Evolutionary conservation across 352 stramenopile genomes (phyloP), one percentile per base, ranked within the genome.

Genomic region (Globisporangium polare): DNA sequence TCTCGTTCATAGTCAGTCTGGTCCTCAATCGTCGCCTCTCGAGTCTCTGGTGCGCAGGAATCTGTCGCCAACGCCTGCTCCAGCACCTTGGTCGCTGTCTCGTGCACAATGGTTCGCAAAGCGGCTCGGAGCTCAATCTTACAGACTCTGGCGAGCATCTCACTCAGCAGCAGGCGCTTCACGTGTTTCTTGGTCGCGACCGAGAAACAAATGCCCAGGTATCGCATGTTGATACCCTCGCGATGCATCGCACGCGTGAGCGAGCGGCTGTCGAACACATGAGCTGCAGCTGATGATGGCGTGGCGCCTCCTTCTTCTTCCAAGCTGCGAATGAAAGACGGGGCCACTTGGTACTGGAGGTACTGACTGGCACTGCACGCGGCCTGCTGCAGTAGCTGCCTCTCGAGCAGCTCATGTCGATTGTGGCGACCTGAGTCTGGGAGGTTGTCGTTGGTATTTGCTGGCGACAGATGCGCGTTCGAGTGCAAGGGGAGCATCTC

Each of bases 121-220:
- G 72, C 73, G 2, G 49, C 64, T 22, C 67, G 65, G 0, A 89
- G 51, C n/a, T 86, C 74, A 12, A 72, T 58, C 60, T 92, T 90
- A 66, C 74, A 80, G 0, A 75, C 74, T 18, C 83, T 72, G 26
- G 77, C 80, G 13, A 92, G 39, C 74, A 90, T 89, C 42, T 90
- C 80, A 0, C 64, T 66, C 6, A 89, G 53, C 26, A 92, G 72
- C 2, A 77, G 47, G 18, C 69, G 69, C 26, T 72, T 77, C 27
- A 74, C 60, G 55, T 90, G 73, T n/a, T 77, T 73, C 3, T 70
- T 26, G 6, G 61, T 81, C 10, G 75, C 68, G 9, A 78, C 33
- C 10, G 85, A 72, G 55, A 74, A 92, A 58, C 82, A 87, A 12
- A 68, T 70, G 2, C 80, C 78, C 8, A 92, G 58, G 20, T 85